Evolutionary conservation across 2,329 filamentous ascomycete species (phyloP).

Genomic region (Sclerotinia glacialis): DNA sequence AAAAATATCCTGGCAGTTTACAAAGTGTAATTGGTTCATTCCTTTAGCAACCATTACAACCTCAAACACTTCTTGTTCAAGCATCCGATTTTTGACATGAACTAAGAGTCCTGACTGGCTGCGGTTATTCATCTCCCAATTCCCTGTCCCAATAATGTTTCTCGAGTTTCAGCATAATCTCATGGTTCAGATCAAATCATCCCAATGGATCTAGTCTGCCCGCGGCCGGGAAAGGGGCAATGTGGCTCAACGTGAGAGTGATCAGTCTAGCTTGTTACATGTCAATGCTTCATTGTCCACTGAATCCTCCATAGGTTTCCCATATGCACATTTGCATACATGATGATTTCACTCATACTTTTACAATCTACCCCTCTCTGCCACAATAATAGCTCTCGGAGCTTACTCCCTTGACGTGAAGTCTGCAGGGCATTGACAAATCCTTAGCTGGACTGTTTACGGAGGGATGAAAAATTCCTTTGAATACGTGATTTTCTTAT

Average conservation of each 20-base stretch:
- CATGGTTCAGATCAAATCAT: slow-evolving; percentile 10
- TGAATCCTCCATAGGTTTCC: slow-evolving; percentile 7
- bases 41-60: slow-evolving; percentile 12
- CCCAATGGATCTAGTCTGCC: slow-evolving; percentile 9
- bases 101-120: slow-evolving; percentile 10
- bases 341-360: neutral
- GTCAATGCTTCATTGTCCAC: slow-evolving; percentile 2
- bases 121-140: no score
- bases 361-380: slow-evolving; percentile 4
- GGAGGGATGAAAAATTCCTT: neutral
- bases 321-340: slow-evolving; percentile 1
- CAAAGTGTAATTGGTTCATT: slow-evolving; percentile 14
- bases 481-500: slow-evolving; percentile 1
- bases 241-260: slow-evolving; percentile 3
- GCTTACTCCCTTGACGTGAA: slow-evolving; percentile 8
- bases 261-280: slow-evolving; percentile 1
- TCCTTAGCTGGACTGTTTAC: slow-evolving; percentile 7
- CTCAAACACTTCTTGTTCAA: slow-evolving; percentile 13
- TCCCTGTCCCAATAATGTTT: slow-evolving; percentile 7
- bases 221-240: neutral
- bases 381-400: neutral
- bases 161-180: neutral
- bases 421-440: slow-evolving; percentile 11
- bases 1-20: slow-evolving; percentile 2
- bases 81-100: slow-evolving; percentile 10